Evolutionary conservation across 2,329 filamentous ascomycete genomes (phyloP), one percentile per base, ranked within the genome.

Genomic region (Claviceps maximensis): DNA sequence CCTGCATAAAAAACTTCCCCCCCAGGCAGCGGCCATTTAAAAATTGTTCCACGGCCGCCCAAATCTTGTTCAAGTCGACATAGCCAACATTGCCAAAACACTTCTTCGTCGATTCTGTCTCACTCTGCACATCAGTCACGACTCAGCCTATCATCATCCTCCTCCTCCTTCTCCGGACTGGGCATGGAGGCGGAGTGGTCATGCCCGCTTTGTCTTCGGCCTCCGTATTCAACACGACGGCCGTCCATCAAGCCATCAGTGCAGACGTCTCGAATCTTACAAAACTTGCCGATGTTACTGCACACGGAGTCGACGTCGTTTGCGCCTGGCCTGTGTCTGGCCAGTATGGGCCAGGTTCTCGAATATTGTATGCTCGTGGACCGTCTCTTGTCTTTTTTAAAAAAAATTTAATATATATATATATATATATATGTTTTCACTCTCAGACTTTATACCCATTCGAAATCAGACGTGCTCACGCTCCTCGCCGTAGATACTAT

Each of bases 241-340:
- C 23, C 31, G 23, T 19, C 25, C 33, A 49, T 33, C 33, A 49
- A 40, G 29, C 29, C 21, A 38, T 42, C 31, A 17, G 10, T 42
- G 42, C 44, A 25, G 3, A 12, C 17, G 31, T 31, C 15, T 48
- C 13, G 13, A 13, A 38, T 21, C 2, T 45, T 8, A 25, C 40
- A n/a, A 47, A 45, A 23, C 23, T 9, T 46, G 17, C 54, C 6
- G 21, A 50, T 51, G 13, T 10, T 10, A 9, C 33, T 33, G 23
- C 40, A 2, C 47, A 38, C 25, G 54, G 51, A 6, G 40, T 66
- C 21, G 64, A 74, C 33, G 77, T 80, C 2, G 65, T 80, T 12
- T 81, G 78, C 54, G 76, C 75, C 3, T 81, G 74, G 71, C 78
- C 77, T 1, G 68, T 80, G 2, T 77, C 72, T 17, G 76, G 76